These are phyloP conservation scores for Apiotrichum mycotoxinovorans DNA, from an alignment of 1,284 basidiomycete species.

Conservation along the genomic window DNA sequence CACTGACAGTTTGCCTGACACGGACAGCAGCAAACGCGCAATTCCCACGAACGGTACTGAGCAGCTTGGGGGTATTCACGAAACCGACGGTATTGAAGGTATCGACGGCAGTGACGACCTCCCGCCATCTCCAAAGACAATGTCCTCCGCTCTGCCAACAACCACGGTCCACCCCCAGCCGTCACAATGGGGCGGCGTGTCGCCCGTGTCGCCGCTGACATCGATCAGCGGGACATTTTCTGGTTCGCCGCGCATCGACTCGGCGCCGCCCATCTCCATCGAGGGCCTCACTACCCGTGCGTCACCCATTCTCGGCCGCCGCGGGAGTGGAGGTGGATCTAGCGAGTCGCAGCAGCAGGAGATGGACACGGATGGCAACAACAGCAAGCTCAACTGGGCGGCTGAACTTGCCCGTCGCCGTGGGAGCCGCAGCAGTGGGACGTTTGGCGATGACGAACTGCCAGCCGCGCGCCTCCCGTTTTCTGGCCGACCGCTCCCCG, in stretches of 20 bases:
- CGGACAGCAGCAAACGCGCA: not conserved
- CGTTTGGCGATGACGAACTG: not conserved
- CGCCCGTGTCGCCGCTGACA: slow-evolving; percentile 13
- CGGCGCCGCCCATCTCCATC: slow-evolving; percentile 33
- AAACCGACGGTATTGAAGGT: too few relatives aligned
- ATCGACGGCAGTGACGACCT: not conserved
- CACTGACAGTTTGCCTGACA: not conserved
- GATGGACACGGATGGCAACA: not conserved
- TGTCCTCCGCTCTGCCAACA: not conserved
- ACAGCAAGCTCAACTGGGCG: not conserved
- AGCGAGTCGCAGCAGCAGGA: slow-evolving; percentile 14
- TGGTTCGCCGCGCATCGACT: slow-evolving; percentile 24
- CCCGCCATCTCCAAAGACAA: not conserved
- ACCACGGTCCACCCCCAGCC: slow-evolving; percentile 11
- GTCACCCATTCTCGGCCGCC: slow-evolving; percentile 21
- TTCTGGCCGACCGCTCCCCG: slow-evolving; percentile 38
- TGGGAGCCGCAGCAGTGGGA: not conserved
- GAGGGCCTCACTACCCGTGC: slow-evolving; percentile 36
- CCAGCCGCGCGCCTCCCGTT: slow-evolving; percentile 17
- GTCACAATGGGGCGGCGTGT: slow-evolving; percentile 26
- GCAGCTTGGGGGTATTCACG: too few relatives aligned
- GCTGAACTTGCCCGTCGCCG: not conserved
- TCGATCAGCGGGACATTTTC: slow-evolving; percentile 3
- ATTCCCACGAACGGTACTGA: not conserved
- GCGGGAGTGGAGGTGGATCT: not conserved